A percentile compares a stretch with the other conserved stretches of the same genome.
Evolutionary conservation across 225 moss, liverwort and hornwort species (phyloP).

Genomic region (Bryum argenteum): DNA sequence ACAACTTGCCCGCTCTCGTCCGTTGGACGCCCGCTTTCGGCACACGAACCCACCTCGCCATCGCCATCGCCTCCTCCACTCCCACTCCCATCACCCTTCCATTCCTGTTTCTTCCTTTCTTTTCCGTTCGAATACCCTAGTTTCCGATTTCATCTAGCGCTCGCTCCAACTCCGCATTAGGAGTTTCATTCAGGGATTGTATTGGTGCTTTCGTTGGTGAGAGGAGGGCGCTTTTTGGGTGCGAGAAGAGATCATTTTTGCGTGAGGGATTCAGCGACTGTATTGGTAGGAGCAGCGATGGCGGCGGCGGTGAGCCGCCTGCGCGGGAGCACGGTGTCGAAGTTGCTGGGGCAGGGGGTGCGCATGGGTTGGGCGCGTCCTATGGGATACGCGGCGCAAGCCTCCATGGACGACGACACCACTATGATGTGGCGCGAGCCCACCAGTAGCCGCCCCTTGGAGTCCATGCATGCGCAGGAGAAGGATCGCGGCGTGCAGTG

Average conservation of each 20-base stretch:
- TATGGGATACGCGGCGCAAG: constrained; percentile 78
- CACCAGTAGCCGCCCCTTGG: constrained; percentile 29
- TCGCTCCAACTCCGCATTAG: neutral
- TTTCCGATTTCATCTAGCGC: neutral
- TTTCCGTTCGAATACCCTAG: neutral
- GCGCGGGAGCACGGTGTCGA: constrained; percentile 38
- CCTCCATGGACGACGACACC: constrained; percentile 66
- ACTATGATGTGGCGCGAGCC: constrained; percentile 42
- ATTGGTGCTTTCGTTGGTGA: no score
- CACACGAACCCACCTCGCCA: neutral
- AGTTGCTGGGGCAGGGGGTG: constrained; percentile 12
- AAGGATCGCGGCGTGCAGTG: constrained; percentile 88
- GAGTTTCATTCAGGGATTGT: no score
- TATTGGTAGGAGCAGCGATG: constrained; percentile 20
- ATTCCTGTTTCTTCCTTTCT: no score
- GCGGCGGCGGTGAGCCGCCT: constrained; percentile 66
- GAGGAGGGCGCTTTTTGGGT: neutral
- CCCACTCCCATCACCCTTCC: neutral
- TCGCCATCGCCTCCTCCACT: neutral
- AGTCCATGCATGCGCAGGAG: constrained; percentile 69
- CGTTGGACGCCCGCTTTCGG: no score
- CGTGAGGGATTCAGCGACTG: no score
- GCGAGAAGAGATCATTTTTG: neutral
- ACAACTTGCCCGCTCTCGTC: no score
- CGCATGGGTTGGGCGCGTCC: constrained; percentile 48